Percentiles rank a stretch among this genome's conserved stretches.
Evolutionary conservation across 2,329 filamentous ascomycete species (phyloP).

Genomic region (Tympanopsis confertula): DNA sequence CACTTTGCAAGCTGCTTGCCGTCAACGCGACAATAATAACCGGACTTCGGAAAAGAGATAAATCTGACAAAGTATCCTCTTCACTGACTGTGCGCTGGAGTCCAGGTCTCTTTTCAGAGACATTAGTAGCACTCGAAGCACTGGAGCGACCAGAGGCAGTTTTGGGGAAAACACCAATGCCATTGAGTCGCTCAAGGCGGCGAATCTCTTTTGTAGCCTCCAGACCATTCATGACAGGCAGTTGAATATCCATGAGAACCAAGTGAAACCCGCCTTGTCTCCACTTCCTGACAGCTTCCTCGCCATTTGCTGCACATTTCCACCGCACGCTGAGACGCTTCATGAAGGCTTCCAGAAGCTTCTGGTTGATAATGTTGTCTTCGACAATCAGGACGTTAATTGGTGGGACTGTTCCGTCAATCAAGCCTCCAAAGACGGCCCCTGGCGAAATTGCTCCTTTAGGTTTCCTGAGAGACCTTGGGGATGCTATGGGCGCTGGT

Average conservation of each 20-base stretch:
- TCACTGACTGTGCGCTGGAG: slow-evolving; percentile 10
- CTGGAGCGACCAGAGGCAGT: slow-evolving; percentile 15
- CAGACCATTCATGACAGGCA: slow-evolving; percentile 59
- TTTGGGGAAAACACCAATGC: slow-evolving; percentile 50
- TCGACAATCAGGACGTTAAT: slow-evolving; percentile 63
- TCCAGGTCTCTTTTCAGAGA: too few relatives aligned
- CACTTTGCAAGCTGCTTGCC: slow-evolving; percentile 56
- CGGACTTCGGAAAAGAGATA: slow-evolving; percentile 50
- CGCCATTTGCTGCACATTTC: slow-evolving; percentile 61
- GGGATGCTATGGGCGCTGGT: neutral
- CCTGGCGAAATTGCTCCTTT: neutral
- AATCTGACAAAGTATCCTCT: slow-evolving; percentile 33
- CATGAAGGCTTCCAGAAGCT: slow-evolving; percentile 57
- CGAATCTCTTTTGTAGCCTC: slow-evolving; percentile 61
- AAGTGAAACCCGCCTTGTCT: slow-evolving; percentile 55
- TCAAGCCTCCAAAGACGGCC: neutral
- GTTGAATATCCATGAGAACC: slow-evolving; percentile 61
- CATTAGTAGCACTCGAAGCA: neutral
- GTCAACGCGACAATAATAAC: slow-evolving; percentile 63
- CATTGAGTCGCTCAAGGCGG: slow-evolving; percentile 51
- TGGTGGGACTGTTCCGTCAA: slow-evolving; percentile 54
- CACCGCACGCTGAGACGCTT: slow-evolving; percentile 58
- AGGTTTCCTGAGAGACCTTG: neutral
- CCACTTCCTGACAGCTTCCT: slow-evolving; percentile 58
- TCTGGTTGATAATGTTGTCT: slow-evolving; percentile 61